phyloP scores from a whole-genome alignment of 148 eudicot genomes.

The Polygonum aviculare region DNA sequence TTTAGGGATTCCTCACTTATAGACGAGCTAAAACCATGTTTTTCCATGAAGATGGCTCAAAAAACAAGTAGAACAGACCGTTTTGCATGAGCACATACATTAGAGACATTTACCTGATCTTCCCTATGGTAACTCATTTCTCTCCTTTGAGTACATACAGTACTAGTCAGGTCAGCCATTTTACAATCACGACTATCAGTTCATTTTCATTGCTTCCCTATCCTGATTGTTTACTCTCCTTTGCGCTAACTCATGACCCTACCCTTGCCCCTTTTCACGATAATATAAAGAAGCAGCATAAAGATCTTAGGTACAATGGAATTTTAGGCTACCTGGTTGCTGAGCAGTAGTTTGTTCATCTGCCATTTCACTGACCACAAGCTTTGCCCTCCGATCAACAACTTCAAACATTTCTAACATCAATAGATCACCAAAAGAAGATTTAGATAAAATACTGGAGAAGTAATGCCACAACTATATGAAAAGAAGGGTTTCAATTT shows the following conservation, averaged over 20 bases:
- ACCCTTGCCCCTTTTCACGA: background rate
- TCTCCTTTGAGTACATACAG: background rate
- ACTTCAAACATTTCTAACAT: slow-evolving; percentile 86
- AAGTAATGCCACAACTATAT: background rate
- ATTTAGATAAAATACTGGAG: background rate
- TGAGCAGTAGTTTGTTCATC: slow-evolving; percentile 59
- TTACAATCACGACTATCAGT: background rate
- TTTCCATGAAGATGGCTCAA: background rate
- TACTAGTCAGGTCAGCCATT: background rate
- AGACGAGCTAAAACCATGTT: background rate
- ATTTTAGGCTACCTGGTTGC: slow-evolving; percentile 39
- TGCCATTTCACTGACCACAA: slow-evolving; percentile 70
- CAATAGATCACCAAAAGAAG: background rate
- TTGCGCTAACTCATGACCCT: background rate
- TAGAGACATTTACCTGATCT: background rate
- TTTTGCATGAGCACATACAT: background rate
- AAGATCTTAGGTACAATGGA: background rate
- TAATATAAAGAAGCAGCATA: background rate
- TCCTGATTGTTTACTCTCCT: background rate
- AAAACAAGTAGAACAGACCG: background rate
- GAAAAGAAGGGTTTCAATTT: background rate
- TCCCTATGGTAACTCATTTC: background rate
- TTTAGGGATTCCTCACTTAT: background rate
- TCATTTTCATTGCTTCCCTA: background rate
- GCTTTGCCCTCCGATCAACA: slow-evolving; percentile 94